phyloP scores from a whole-genome alignment of 2,329 filamentous ascomycete genomes.

The Fusarium sp. region DNA sequence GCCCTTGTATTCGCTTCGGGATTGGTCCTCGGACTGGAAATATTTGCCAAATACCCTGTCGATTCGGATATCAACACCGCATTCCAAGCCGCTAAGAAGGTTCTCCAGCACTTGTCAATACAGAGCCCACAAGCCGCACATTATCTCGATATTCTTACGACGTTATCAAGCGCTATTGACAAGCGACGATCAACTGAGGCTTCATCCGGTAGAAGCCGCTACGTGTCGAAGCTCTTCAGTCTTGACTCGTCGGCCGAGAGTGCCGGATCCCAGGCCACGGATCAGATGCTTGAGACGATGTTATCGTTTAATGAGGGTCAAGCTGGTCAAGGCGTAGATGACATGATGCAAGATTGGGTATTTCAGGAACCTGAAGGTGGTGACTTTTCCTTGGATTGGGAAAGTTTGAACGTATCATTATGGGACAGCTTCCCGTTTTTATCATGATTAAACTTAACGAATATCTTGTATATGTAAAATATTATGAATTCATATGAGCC shows the following conservation, averaged over 20 bases:
- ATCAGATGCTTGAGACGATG: not conserved
- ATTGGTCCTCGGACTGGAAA: conserved; percentile 69
- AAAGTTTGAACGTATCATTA: conserved; percentile 44
- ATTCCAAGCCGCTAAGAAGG: conserved; percentile 65
- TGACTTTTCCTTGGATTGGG: conserved; percentile 47
- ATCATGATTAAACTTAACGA: conserved; percentile 9
- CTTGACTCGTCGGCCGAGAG: conserved; percentile 8
- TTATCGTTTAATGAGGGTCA: conserved; percentile 2
- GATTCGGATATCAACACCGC: conserved; percentile 62
- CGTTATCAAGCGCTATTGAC: conserved; percentile 61
- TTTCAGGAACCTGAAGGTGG: conserved; percentile 36
- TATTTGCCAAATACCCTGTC: conserved; percentile 65
- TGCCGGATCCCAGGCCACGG: not conserved
- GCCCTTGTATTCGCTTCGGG: conserved; percentile 71
- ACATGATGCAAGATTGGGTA: conserved; percentile 22
- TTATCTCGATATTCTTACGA: conserved; percentile 69
- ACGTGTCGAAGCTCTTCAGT: conserved; percentile 45
- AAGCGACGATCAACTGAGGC: conserved; percentile 35
- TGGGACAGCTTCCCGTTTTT: conserved; percentile 49
- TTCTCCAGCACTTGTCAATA: conserved; percentile 63
- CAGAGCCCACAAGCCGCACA: conserved; percentile 70
- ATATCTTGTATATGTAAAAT: not conserved
- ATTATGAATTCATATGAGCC: not conserved
- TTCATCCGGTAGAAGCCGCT: conserved; percentile 42
- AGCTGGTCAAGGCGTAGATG: conserved; percentile 11